Evolutionary conservation across 768 basidiomycete species (phyloP), one percentile per base, ranked within the genome.

Genomic region (Lanmaoa rubissima): DNA sequence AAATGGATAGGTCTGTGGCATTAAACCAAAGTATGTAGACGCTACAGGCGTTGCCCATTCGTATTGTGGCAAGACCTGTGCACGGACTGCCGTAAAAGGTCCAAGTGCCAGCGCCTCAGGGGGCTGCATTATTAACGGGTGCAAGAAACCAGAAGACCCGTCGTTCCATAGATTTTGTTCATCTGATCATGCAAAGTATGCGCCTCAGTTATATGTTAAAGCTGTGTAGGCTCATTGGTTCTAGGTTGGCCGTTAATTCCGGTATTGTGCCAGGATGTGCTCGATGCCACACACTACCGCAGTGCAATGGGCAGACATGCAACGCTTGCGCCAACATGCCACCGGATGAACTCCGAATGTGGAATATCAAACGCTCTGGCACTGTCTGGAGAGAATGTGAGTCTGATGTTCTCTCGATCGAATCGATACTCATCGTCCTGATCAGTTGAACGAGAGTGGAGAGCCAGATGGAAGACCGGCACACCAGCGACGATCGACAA

Each of bases 41-140:
- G 34, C 65, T n/a, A 77, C 80, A 57, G 85, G 85, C 17, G 69
- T 75, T 58, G 76, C 76, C 59, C 83, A 86, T 62, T 76, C 79
- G 34, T 87, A 81, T 65, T 86, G 85, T 63, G 78, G 85, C 61
- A 82, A 77, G 61, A 83, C 79, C 48, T 86, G 85, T 65, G 85
- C 85, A 52, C 75, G 82, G 45, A 78, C 24, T 41, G 54, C 63
- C 35, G 51, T 71, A 36, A 64, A 63, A 58, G 77, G 65, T 4
- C 28, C 74, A 56, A 75, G 71, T 41, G 62, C 71, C 41, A 74
- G 65, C 56, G 72, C 76, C 19, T 67, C 56, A 24, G 51, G 69
- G 17, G 73, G 74, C 19, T 86, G 84, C 65, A 55, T 68, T 24
- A 76, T 85, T 63, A 78, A 69, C 54, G 79, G 78, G 39, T 86